Evolutionary conservation across 164 flowering plant species (phyloP), one percentile per base, ranked within the genome.

Genomic region (Liriodendron chinense): DNA sequence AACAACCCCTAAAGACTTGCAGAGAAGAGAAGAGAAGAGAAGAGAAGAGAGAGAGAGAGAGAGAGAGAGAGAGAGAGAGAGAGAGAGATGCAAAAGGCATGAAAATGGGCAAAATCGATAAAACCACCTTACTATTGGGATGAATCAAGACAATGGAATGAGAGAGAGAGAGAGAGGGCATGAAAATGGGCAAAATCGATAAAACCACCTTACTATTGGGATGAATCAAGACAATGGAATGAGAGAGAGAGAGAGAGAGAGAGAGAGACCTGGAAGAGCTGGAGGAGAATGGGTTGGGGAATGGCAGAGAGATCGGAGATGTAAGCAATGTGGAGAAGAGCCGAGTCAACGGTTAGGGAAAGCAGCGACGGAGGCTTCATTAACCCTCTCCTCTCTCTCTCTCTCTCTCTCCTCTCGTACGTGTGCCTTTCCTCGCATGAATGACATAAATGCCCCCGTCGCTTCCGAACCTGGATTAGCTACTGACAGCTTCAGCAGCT

Each of bases 361-460:
- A 76, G 74, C 26, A 76, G 78, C 2, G 78, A 76, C 10, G 78
- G 78, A 24, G 78, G 78, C 48, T 56, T 71, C 78, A 71, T 71
- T 65, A 16, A 43, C 49, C 6, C 48, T 9, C 69, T 62, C 73
- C 26, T 28, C 67, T 7, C 71, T 34, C 64, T 16, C 2, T 14
- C 74, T 57, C 34, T 5, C 70, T 43, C 69, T 23, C 12, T 59
- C 48, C 12, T 61, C 57, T 43, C 66, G 23, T 47, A 48, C 66
- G 24, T 53, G 59, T 53, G 59, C 13, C 16, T 16, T 2, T 34
- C 7, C 43, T 34, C 43, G 5, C 43, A 34, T 34, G 43, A 34
- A 34, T 34, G 43, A 34, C 43, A 34, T 7, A 34, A 34, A 6
- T 34, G 43, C 43, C 43, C n/a, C n/a, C n/a, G n/a, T n/a, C n/a